These are phyloP conservation scores for Diospyros kaki DNA, from an alignment of 148 eudicot species.

Conservation along the genomic window DNA sequence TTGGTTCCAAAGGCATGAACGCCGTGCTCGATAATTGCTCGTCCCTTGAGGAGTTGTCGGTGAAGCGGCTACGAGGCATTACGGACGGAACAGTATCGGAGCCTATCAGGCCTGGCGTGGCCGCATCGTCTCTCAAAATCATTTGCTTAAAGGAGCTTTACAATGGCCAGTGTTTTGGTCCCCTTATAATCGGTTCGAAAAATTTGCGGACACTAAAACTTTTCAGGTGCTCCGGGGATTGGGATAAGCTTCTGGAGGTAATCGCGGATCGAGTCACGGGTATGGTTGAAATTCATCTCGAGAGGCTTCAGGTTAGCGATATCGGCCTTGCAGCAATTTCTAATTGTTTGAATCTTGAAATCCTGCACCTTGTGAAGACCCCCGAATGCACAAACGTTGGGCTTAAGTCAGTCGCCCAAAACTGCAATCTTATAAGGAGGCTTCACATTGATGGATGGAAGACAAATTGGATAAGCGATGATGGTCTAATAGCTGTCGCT, in stretches of 20 bases:
- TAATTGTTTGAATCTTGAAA: constrained; percentile 36
- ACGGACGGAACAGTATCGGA: constrained; percentile 31
- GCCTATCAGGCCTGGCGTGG: constrained; percentile 36
- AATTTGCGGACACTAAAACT: constrained; percentile 39
- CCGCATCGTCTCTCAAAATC: constrained; percentile 26
- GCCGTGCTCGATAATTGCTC: constrained; percentile 35
- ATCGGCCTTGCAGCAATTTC: constrained; percentile 35
- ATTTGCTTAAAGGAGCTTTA: constrained; percentile 49
- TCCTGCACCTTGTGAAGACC: constrained; percentile 47
- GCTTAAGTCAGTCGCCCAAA: constrained; percentile 34
- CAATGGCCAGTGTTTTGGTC: constrained; percentile 50
- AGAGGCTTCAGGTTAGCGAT: constrained; percentile 58
- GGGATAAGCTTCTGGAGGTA: constrained; percentile 42
- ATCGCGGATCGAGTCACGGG: constrained; percentile 20
- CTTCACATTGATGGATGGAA: constrained; percentile 67
- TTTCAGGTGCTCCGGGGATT: constrained; percentile 43
- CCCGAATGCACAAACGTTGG: constrained; percentile 56
- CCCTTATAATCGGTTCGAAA: constrained; percentile 40
- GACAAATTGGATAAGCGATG: constrained; percentile 53
- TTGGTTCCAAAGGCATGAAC: constrained; percentile 52
- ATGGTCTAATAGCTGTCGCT: constrained; percentile 44
- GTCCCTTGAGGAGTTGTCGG: constrained; percentile 45
- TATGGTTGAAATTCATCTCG: constrained; percentile 49
- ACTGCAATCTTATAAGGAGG: constrained; percentile 45
- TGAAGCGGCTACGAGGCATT: constrained; percentile 47